Evolutionary conservation across 2,329 filamentous ascomycete species (phyloP).

Genomic region (Coniochaeta sp.): DNA sequence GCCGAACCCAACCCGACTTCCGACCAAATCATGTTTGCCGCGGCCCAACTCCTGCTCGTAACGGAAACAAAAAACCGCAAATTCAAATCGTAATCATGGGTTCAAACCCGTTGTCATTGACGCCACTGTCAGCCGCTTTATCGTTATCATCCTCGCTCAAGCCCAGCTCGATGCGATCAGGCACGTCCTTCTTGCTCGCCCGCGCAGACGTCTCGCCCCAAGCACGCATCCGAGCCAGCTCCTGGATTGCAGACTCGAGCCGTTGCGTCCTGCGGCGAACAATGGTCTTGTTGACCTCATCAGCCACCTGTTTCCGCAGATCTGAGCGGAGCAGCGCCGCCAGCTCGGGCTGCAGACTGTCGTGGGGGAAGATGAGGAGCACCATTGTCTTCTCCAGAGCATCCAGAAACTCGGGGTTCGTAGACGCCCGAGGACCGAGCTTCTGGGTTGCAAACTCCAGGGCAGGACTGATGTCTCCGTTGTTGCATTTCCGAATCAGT

Average conservation of each 20-base stretch:
- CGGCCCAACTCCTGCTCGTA: neutral
- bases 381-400: slow-evolving; percentile 92
- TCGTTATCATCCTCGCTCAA: slow-evolving; percentile 27
- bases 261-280: slow-evolving; percentile 63
- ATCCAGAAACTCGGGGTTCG: slow-evolving; percentile 70
- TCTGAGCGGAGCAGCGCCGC: slow-evolving; percentile 70
- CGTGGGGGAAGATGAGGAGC: slow-evolving; percentile 78
- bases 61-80: neutral
- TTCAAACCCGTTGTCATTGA: slow-evolving; percentile 35
- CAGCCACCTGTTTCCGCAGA: slow-evolving; percentile 76
- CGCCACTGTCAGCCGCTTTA: slow-evolving; percentile 11
- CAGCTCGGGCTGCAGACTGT: slow-evolving; percentile 68
- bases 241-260: slow-evolving; percentile 73
- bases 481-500: slow-evolving; percentile 72
- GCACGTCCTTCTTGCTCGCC: slow-evolving; percentile 31
- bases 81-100: slow-evolving; percentile 43
- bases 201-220: slow-evolving; percentile 70
- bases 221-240: slow-evolving; percentile 71
- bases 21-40: neutral
- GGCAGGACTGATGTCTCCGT: slow-evolving; percentile 69
- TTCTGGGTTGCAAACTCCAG: slow-evolving; percentile 82
- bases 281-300: slow-evolving; percentile 83
- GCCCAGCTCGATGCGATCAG: slow-evolving; percentile 30
- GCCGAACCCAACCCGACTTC: neutral
- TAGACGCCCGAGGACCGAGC: slow-evolving; percentile 78